Conservation (phyloP, 441 rosid species). For the Erodium moschatum region DNA sequence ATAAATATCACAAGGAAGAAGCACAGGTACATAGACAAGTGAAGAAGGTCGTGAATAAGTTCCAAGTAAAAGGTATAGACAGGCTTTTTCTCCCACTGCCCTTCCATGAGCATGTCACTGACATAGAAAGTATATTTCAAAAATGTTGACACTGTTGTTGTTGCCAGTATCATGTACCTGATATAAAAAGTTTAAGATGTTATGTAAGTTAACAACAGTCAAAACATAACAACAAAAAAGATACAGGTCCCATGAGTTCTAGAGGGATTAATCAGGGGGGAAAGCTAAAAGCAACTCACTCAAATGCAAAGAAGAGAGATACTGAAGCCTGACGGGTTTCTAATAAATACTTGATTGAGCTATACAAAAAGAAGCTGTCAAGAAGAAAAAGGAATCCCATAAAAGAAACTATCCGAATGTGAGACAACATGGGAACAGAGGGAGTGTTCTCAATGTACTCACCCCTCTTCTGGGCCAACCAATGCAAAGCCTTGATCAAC, state of each 20-base stretch:
- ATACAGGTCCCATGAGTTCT: neutral
- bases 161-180: conserved; percentile 93
- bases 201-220: neutral
- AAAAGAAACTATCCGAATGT: conserved; percentile 75
- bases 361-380: conserved; percentile 66
- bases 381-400: conserved; percentile 71
- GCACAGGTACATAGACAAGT: conserved; percentile 88
- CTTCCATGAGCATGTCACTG: conserved; percentile 98
- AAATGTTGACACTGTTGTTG: conserved; percentile 79
- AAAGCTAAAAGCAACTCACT: conserved; percentile 44
- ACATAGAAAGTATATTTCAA: conserved; percentile 80
- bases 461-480: conserved; percentile 93
- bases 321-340: conserved; percentile 77
- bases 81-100: conserved; percentile 94
- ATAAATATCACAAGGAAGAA: conserved; percentile 85
- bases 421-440: conserved; percentile 62
- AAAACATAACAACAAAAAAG: neutral
- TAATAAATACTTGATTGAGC: conserved; percentile 51
- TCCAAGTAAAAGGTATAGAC: conserved; percentile 92
- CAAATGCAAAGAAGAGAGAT: conserved; percentile 88
- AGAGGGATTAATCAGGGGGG: neutral
- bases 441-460: conserved; percentile 96
- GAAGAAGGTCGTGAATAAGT: conserved; percentile 92
- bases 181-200: conserved; percentile 13
- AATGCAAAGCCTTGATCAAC: conserved; percentile 77